Conservation (phyloP, 2,329 filamentous ascomycete genomes). For the Paracoccidioides brasiliensis region DNA sequence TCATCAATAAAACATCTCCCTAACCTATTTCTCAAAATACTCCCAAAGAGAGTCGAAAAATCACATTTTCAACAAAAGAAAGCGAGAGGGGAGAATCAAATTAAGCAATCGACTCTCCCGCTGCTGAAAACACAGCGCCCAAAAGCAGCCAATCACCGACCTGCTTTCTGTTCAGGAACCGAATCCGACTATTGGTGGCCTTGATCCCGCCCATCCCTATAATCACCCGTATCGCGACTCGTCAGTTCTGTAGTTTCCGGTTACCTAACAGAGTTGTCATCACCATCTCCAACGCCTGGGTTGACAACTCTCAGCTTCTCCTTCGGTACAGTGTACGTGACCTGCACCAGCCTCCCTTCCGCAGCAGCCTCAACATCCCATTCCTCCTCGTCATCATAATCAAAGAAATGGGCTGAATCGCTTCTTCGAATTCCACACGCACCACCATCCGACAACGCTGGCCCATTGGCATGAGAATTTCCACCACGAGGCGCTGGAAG, state of each 20-base stretch:
- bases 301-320: slow-evolving; percentile 84
- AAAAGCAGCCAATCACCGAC: not conserved
- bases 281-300: slow-evolving; percentile 36
- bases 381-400: slow-evolving; percentile 34
- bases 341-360: slow-evolving; percentile 58
- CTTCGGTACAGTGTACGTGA: slow-evolving; percentile 89
- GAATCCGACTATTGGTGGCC: not conserved
- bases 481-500: slow-evolving; percentile 1
- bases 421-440: slow-evolving; percentile 5
- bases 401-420: slow-evolving; percentile 4
- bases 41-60: not conserved
- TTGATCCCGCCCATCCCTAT: not conserved
- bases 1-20: not conserved
- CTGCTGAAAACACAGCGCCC: not conserved
- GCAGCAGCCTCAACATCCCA: slow-evolving; percentile 67
- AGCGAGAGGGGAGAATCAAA: not conserved
- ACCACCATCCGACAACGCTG: slow-evolving; percentile 2
- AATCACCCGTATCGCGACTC: not conserved
- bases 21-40: not conserved
- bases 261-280: slow-evolving; percentile 10
- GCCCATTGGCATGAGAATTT: slow-evolving; percentile 1
- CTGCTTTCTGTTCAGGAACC: too few species aligned
- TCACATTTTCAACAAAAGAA: not conserved
- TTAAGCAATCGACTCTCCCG: not conserved
- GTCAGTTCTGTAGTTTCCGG: slow-evolving; percentile 2